These are phyloP conservation scores for Poronia punctata DNA, from an alignment of 495 filamentous ascomycete genomes.

Conservation along the genomic window DNA sequence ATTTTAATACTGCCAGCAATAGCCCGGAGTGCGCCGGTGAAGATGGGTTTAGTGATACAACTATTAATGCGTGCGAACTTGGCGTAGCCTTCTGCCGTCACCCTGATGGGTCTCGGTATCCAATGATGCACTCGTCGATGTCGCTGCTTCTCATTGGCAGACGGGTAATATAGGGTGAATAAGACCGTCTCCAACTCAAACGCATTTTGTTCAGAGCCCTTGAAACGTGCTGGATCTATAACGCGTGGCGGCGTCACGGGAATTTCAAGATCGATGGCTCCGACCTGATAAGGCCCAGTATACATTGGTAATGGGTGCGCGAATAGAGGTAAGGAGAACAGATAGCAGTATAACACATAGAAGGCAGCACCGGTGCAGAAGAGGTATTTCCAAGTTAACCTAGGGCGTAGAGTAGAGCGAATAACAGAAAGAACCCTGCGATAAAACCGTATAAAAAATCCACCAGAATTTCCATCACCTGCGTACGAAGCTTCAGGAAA, in stretches of 20 bases:
- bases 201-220: slow-evolving; percentile 25
- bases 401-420: slow-evolving; percentile 3
- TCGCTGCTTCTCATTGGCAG: slow-evolving; percentile 15
- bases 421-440: slow-evolving; percentile 1
- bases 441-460: not conserved
- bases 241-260: slow-evolving; percentile 25
- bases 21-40: slow-evolving; percentile 26
- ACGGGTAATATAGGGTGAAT: slow-evolving; percentile 44
- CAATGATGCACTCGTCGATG: slow-evolving; percentile 34
- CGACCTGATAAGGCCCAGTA: slow-evolving; percentile 42
- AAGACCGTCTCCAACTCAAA: slow-evolving; percentile 43
- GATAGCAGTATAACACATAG: slow-evolving; percentile 33
- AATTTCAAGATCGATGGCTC: slow-evolving; percentile 41
- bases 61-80: slow-evolving; percentile 38
- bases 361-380: slow-evolving; percentile 10
- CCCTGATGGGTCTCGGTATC: slow-evolving; percentile 41
- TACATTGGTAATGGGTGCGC: slow-evolving; percentile 38
- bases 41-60: slow-evolving; percentile 29
- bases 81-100: slow-evolving; percentile 45
- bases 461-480: too few species aligned
- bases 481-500: slow-evolving; percentile 7
- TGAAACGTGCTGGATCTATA: slow-evolving; percentile 33
- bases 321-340: slow-evolving; percentile 34
- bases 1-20: slow-evolving; percentile 37
- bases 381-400: slow-evolving; percentile 25